Evolutionary conservation across 306 rosid genomes (phyloP).

Genomic region (Sindora glabra): DNA sequence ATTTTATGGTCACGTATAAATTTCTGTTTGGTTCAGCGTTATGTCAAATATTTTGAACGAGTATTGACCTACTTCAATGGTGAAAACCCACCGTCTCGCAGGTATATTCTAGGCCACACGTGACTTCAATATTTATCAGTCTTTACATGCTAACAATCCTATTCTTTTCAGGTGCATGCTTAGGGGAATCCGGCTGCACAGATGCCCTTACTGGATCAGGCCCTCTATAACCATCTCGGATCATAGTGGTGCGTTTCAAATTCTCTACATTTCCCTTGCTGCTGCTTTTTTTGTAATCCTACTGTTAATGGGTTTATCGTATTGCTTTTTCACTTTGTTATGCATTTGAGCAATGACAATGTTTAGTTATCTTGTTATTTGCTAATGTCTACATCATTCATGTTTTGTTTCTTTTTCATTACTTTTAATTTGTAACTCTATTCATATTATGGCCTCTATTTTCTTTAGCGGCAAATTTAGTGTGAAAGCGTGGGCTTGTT

Average conservation of each 20-base stretch:
- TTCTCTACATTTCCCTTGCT: slow-evolving; percentile 8
- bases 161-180: slow-evolving; percentile 79
- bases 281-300: no score
- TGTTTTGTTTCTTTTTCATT: not conserved
- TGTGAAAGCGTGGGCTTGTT: no score
- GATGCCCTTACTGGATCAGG: slow-evolving; percentile 99
- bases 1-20: not conserved
- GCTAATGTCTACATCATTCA: not conserved
- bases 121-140: not conserved
- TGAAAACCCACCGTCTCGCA: slow-evolving; percentile 78
- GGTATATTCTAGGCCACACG: slow-evolving; percentile 40
- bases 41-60: slow-evolving; percentile 94
- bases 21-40: slow-evolving; percentile 48
- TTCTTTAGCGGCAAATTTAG: not conserved
- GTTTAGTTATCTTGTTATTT: no score
- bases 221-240: slow-evolving; percentile 91
- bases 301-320: no score
- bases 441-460: not conserved
- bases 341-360: no score
- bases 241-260: slow-evolving; percentile 64
- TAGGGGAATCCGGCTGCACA: slow-evolving; percentile 93
- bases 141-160: slow-evolving; percentile 16
- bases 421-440: not conserved
- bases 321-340: no score
- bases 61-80: slow-evolving; percentile 82